Conservation (phyloP, 1,284 basidiomycete genomes). For the Sporisorium scitamineum region DNA sequence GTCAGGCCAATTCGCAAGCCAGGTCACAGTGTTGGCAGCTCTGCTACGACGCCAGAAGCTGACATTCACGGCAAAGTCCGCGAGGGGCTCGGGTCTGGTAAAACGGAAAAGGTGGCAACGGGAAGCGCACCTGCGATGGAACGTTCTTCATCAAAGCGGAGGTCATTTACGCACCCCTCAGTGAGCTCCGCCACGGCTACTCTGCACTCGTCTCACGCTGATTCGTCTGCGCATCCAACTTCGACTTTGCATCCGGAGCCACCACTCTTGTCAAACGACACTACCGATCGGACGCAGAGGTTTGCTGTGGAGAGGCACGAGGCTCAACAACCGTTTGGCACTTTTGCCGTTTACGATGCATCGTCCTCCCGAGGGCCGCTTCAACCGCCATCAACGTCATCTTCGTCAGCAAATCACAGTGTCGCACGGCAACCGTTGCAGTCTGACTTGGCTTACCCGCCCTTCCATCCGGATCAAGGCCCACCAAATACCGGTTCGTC, state of each 20-base stretch:
- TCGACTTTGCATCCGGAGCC: constrained; percentile 3
- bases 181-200: constrained; percentile 1
- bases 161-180: constrained; percentile 1
- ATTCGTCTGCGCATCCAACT: constrained; percentile 13
- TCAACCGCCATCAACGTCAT: constrained; percentile 2
- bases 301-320: not conserved
- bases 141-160: constrained; percentile 5
- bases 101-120: constrained; percentile 11
- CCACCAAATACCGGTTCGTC: not conserved
- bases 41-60: constrained; percentile 27
- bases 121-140: not conserved
- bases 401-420: not conserved
- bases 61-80: not conserved
- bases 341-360: not conserved
- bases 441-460: not conserved
- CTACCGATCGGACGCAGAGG: not conserved
- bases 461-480: constrained; percentile 5
- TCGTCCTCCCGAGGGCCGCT: not conserved
- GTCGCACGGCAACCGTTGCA: constrained; percentile 2
- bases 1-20: constrained; percentile 24
- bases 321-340: not conserved
- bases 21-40: not conserved
- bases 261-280: not conserved
- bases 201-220: constrained; percentile 15
- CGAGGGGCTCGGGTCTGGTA: not conserved